Percentiles rank a stretch among this genome's conserved stretches.
phyloP scores from a whole-genome alignment of 441 rosid species.

The Erodium chrysanthum region DNA sequence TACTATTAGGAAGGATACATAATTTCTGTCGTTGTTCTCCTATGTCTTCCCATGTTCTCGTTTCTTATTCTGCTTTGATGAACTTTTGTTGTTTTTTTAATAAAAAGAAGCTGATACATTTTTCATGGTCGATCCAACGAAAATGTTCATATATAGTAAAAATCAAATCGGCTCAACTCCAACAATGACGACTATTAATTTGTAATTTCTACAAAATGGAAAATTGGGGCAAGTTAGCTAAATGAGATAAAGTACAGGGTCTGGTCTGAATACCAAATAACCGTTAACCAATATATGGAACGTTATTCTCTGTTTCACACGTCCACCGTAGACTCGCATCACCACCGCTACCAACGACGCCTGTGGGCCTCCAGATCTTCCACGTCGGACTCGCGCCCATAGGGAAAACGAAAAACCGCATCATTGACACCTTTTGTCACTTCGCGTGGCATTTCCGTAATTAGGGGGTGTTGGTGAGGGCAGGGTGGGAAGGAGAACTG shows the following conservation, averaged over 20 bases:
- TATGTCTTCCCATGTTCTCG: no score
- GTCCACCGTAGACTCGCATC: conserved; percentile 7
- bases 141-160: no score
- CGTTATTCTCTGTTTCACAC: neutral
- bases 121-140: no score
- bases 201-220: neutral
- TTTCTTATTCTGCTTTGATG: no score
- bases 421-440: conserved; percentile 21
- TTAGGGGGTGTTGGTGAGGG: conserved; percentile 22
- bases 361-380: conserved; percentile 3
- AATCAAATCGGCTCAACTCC: no score
- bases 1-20: no score
- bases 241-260: neutral
- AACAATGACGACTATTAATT: neutral
- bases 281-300: neutral
- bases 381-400: conserved; percentile 20
- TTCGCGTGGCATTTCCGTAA: conserved; percentile 24
- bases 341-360: conserved; percentile 13
- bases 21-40: no score
- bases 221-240: neutral
- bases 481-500: conserved; percentile 11
- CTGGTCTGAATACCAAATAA: neutral
- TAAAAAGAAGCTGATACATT: no score
- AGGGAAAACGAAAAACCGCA: conserved; percentile 22
- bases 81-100: no score